Evolutionary conservation across 352 stramenopile genomes (phyloP).

Genomic region (Globisporangium alternatum): DNA sequence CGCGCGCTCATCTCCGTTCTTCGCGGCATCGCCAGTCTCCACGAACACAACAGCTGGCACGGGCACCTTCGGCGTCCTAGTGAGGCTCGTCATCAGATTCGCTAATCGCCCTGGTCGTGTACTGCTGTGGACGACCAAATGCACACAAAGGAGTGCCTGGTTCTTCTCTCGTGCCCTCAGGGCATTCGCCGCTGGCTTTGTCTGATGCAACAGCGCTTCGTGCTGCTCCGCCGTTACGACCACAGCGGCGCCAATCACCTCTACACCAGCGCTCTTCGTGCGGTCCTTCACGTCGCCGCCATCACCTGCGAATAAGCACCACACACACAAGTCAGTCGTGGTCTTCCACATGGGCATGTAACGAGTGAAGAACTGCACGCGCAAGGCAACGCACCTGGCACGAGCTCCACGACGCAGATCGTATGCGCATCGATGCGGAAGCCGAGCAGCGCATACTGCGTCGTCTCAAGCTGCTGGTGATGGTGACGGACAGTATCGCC

Average conservation of each 20-base stretch:
- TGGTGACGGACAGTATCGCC: neutral
- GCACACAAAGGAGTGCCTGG: neutral
- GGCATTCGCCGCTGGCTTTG: neutral
- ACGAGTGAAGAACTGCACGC: neutral
- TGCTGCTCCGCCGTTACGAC: constrained; percentile 1
- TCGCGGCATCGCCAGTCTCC: neutral
- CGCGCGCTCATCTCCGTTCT: neutral
- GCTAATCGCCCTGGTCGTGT: neutral
- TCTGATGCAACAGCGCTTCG: neutral
- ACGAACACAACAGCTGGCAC: constrained; percentile 4
- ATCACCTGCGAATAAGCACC: neutral
- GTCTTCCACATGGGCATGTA: neutral
- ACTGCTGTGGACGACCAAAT: constrained; percentile 1
- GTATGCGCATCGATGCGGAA: constrained; percentile 15
- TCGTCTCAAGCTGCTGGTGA: neutral
- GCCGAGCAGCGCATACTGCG: constrained; percentile 14
- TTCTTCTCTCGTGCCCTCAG: neutral
- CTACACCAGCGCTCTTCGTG: neutral
- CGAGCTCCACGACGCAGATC: constrained; percentile 34
- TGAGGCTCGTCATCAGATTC: neutral
- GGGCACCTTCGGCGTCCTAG: neutral
- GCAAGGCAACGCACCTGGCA: constrained; percentile 7
- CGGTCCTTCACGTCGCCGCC: neutral
- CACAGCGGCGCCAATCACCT: constrained; percentile 3
- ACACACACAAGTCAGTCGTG: neutral